Base-by-base conservation (phyloP, 768 basidiomycete species). In the Hygrophoropsis aurantiaca region DNA sequence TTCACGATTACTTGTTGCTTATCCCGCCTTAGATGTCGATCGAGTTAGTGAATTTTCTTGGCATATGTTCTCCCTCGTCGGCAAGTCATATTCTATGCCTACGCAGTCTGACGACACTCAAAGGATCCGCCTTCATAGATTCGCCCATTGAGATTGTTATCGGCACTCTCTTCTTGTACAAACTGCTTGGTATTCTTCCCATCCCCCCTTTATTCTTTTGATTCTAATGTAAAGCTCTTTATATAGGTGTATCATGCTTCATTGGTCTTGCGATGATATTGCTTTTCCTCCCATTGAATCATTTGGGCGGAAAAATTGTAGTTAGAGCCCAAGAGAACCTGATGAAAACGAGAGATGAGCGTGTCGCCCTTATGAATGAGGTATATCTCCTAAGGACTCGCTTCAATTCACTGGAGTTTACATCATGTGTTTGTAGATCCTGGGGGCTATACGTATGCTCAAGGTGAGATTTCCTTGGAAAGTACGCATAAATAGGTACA, bases 311-410 rank as follows among this genome's bases (percentile, higher is more conserved):
- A 40, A 90, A 87, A 64, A 68, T 91, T 36, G 82, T 93, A 20
- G 80, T 90, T 11, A 67, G 68, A 11, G 85, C 87, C 1, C 89
- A 93, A 60, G 88, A 92, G 43, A 87, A 86, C 55, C 71, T 94
- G 15, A 92, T 94, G 93, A 94, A 93, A 67, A 80, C 90, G 21
- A 80, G 91, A 23, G 94, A 97, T 56, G 90, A 94, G 66, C 80
- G 94, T 35, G 90, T 94, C 19, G 75, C 87, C 3, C 69, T 95
- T 42, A 97, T 95, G 93, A 94, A 94, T 57, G 92, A 94, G 67
- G 73, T 75, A 34, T 23, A 65, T 55, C 27, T 16, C 32, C 43
- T 48, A 27, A 7, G 10, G 34, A 13, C 30, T 25, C 20, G 6
- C 1, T n/a, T 35, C 32, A 11, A 36, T 20, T 45, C 34, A 26